Conservation (phyloP, 208 protist genomes). For the Tetramitus jugosus region DNA sequence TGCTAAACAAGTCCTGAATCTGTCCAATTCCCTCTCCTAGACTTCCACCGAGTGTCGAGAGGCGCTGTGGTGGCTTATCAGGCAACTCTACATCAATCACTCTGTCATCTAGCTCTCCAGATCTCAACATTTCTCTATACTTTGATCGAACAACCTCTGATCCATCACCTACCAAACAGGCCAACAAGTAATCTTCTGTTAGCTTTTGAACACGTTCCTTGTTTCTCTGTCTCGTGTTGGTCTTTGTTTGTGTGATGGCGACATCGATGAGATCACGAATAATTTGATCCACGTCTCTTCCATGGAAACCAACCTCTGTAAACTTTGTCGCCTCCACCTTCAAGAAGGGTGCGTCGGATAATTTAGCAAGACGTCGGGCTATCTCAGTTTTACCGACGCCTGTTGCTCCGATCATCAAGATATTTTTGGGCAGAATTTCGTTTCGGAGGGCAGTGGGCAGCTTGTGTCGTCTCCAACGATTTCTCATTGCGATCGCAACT, state of each 20-base stretch:
- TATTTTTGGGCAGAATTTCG: constrained; percentile 85
- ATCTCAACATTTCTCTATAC: background rate
- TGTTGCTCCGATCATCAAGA: constrained; percentile 85
- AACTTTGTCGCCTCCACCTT: constrained; percentile 98
- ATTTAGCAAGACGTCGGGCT: constrained; percentile 86
- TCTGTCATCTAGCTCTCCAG: constrained; percentile 14
- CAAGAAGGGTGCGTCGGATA: constrained; percentile 91
- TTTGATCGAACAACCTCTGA: constrained; percentile 24
- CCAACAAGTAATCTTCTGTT: constrained; percentile 74
- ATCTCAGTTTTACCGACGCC: constrained; percentile 92
- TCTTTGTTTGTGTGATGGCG: constrained; percentile 75
- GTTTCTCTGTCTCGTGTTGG: constrained; percentile 60
- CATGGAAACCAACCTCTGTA: constrained; percentile 92
- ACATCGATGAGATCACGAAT: constrained; percentile 90
- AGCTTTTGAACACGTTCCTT: constrained; percentile 65
- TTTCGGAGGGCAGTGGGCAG: constrained; percentile 70
- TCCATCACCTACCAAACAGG: constrained; percentile 57
- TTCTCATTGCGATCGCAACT: constrained; percentile 90
- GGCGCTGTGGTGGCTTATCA: background rate
- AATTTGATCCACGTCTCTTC: constrained; percentile 90
- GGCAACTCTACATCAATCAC: constrained; percentile 14
- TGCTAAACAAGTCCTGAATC: background rate
- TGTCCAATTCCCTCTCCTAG: background rate
- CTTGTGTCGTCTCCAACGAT: constrained; percentile 82
- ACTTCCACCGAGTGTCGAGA: too few species aligned